These are phyloP conservation scores for Vicia sativa DNA, from an alignment of 306 rosid genomes.

Conservation along the genomic window DNA sequence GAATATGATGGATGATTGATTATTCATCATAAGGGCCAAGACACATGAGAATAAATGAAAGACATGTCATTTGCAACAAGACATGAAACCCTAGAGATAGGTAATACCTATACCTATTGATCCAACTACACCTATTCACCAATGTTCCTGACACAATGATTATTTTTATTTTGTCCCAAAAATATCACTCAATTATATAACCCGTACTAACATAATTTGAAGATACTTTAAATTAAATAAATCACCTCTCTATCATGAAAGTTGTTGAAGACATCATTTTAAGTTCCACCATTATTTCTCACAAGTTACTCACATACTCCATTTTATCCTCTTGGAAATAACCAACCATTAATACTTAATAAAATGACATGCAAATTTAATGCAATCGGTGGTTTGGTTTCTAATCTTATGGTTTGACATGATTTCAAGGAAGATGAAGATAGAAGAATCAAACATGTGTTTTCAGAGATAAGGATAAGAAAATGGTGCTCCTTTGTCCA, in stretches of 20 bases:
- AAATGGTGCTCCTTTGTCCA: slow-evolving; percentile 36
- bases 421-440: slow-evolving; percentile 34
- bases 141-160: slow-evolving; percentile 44
- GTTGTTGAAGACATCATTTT: slow-evolving; percentile 32
- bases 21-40: slow-evolving; percentile 14
- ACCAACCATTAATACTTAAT: slow-evolving; percentile 12
- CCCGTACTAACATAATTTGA: slow-evolving; percentile 36
- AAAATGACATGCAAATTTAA: slow-evolving; percentile 19
- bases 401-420: slow-evolving; percentile 25
- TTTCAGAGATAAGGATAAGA: slow-evolving; percentile 41
- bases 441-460: slow-evolving; percentile 42
- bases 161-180: slow-evolving; percentile 22
- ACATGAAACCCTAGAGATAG: slow-evolving; percentile 37
- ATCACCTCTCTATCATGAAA: slow-evolving; percentile 18
- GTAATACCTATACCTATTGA: slow-evolving; percentile 35
- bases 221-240: no score
- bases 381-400: slow-evolving; percentile 39
- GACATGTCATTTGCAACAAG: slow-evolving; percentile 25
- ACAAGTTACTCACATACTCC: slow-evolving; percentile 40
- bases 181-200: background rate
- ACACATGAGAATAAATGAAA: slow-evolving; percentile 34
- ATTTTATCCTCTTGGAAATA: slow-evolving; percentile 44
- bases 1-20: slow-evolving; percentile 27
- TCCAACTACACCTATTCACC: slow-evolving; percentile 39
- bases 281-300: slow-evolving; percentile 21